Evolutionary conservation across 169 alveolate genomes (phyloP), one percentile per base, ranked within the genome.

Genomic region (Eimeria acervulina): DNA sequence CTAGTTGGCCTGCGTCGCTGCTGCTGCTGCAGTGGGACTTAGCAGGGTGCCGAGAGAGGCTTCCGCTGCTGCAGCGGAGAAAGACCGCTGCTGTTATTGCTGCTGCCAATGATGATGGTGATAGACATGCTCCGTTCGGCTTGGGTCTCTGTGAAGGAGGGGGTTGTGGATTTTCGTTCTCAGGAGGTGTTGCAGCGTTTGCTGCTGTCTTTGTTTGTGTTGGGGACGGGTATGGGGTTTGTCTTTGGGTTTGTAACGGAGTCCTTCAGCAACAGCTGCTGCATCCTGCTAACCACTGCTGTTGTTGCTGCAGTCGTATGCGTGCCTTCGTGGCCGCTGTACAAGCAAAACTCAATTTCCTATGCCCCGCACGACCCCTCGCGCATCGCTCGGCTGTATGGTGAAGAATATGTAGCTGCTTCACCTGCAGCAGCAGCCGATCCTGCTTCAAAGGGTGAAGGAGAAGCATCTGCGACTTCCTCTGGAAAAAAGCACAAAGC

Each of bases 321-420:
- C 66, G 38, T 92, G 17, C 95, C 95, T 12, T 92, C 95, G 4
- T 92, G 95, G 95, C 95, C 95, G 42, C 7, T 38, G 36, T 92
- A 76, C 91, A 36, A 74, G 31, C 68, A 74, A 26, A 66, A 76
- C 84, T 36, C 90, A 5, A 84, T 92, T 19, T 52, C 80, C 52
- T 92, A 90, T 78, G 55, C 95, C 76, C 95, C 95, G 7, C 95
- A 92, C 44, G 95, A 92, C 91, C 95, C 95, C 6, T 66, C 4
- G 52, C 52, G 95, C 40, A 84, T 92, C 21, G 95, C 81, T 19
- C 78, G 59, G 80, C 68, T 92, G 38, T 92, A 74, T 84, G 72
- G 68, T 2, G 76, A 55, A 3, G 93, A 81, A n/a, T 70, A 70
- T 70, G 81, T 59, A 15, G 81, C 51, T 70, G 81, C 44, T 36